These are phyloP conservation scores for Aspergillus indologenus DNA, from an alignment of 495 filamentous ascomycete species.

Conservation along the genomic window DNA sequence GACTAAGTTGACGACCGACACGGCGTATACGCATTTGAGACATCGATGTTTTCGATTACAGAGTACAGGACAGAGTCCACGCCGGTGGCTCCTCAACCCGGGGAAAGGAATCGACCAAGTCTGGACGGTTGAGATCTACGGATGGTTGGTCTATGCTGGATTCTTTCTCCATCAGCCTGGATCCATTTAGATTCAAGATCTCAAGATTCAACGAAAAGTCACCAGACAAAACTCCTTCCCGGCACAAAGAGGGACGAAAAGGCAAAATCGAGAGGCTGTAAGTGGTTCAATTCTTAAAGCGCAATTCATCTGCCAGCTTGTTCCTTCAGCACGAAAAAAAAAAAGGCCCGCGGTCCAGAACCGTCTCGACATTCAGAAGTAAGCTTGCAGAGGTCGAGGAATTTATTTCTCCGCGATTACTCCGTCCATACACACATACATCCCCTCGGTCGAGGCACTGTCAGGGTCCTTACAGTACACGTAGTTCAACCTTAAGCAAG, in stretches of 20 bases:
- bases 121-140: background rate
- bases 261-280: background rate
- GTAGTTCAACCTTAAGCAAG: too few relatives aligned
- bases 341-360: background rate
- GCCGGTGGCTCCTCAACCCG: too few relatives aligned
- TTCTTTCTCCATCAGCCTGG: background rate
- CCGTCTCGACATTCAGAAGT: background rate
- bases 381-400: background rate
- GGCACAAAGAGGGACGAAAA: background rate
- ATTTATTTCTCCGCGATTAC: slow-evolving; percentile 1
- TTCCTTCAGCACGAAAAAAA: too few relatives aligned
- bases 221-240: background rate
- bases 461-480: too few relatives aligned
- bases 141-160: background rate
- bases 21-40: too few relatives aligned
- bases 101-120: too few relatives aligned
- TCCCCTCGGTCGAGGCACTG: too few relatives aligned
- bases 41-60: too few relatives aligned
- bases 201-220: background rate
- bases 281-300: background rate
- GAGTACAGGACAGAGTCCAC: too few relatives aligned
- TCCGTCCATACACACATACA: slow-evolving; percentile 5
- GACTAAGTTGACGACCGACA: too few relatives aligned
- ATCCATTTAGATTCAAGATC: background rate
- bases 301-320: background rate